Evolutionary conservation across 352 stramenopile genomes (phyloP).

Genomic region (Phytophthora palmivora): DNA sequence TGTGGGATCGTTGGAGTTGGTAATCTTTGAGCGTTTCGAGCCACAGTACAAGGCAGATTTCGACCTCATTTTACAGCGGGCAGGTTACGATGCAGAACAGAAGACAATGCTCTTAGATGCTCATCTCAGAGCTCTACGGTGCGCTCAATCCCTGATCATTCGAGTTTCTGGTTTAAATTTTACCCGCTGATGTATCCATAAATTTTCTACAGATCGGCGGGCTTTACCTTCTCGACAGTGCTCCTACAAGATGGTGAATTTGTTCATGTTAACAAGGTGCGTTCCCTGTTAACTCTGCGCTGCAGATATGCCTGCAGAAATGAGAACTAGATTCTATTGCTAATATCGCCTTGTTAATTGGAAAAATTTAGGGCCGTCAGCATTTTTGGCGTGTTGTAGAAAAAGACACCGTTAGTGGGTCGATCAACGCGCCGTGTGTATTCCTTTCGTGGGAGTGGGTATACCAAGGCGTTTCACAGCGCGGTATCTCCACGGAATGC

Average conservation of each 20-base stretch:
- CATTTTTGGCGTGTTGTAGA: conserved; percentile 88
- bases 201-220: conserved; percentile 49
- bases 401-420: conserved; percentile 39
- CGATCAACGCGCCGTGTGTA: conserved; percentile 63
- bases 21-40: conserved; percentile 88
- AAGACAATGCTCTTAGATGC: conserved; percentile 83
- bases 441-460: conserved; percentile 89
- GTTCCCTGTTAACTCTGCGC: not conserved
- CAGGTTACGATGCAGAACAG: conserved; percentile 65
- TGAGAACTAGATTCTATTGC: not conserved
- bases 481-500: conserved; percentile 82
- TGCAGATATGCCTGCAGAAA: too few species aligned
- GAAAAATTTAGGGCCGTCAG: conserved; percentile 57
- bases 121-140: conserved; percentile 72
- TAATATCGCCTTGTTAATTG: conserved; percentile 8
- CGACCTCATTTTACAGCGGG: conserved; percentile 59
- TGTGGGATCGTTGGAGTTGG: conserved; percentile 75
- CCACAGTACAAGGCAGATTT: conserved; percentile 67
- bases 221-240: conserved; percentile 80
- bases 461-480: conserved; percentile 84
- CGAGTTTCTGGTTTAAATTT: not conserved
- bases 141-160: conserved; percentile 9
- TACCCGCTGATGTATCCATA: not conserved
- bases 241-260: conserved; percentile 81
- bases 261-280: conserved; percentile 85